phyloP scores from a whole-genome alignment of 176 grass and related monocot species.

The Raddia distichophylla region DNA sequence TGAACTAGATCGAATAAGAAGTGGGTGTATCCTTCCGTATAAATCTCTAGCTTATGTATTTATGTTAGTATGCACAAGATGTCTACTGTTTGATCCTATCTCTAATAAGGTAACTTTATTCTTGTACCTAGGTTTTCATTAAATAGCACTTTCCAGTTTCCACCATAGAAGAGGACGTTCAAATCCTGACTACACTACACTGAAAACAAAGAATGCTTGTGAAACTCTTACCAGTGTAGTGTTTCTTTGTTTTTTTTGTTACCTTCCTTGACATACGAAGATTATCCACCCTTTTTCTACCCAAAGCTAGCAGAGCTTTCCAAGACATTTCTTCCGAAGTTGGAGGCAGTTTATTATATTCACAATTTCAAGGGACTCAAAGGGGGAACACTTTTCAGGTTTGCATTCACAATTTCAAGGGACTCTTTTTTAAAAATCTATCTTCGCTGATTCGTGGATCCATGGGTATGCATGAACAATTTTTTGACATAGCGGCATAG shows the following conservation, averaged over 20 bases:
- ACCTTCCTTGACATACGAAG: conserved; percentile 61
- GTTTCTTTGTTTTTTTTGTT: conserved; percentile 27
- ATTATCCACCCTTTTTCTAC: conserved; percentile 98
- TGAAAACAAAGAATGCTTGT: conserved; percentile 19
- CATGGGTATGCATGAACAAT: not conserved
- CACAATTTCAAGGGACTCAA: conserved; percentile 96
- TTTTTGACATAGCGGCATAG: not conserved
- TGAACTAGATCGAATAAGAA: conserved; percentile 97
- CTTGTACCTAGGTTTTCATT: not conserved
- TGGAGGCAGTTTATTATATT: conserved; percentile 95
- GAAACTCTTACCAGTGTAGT: not conserved
- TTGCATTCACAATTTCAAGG: too few species aligned
- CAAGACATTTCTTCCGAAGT: conserved; percentile 83
- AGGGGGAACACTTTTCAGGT: conserved; percentile 92
- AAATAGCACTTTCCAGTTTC: not conserved
- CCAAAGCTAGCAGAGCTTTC: conserved; percentile 80
- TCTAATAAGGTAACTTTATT: not conserved
- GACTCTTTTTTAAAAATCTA: conserved; percentile 5
- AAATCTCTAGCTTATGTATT: conserved; percentile 1
- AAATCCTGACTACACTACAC: not conserved
- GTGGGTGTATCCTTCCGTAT: conserved; percentile 86
- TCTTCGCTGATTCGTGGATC: not conserved
- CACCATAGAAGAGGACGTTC: not conserved
- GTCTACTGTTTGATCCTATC: not conserved
- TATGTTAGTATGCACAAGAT: not conserved